These are phyloP conservation scores for Moesziomyces parantarcticus DNA, from an alignment of 1,284 basidiomycete species.

Conservation along the genomic window DNA sequence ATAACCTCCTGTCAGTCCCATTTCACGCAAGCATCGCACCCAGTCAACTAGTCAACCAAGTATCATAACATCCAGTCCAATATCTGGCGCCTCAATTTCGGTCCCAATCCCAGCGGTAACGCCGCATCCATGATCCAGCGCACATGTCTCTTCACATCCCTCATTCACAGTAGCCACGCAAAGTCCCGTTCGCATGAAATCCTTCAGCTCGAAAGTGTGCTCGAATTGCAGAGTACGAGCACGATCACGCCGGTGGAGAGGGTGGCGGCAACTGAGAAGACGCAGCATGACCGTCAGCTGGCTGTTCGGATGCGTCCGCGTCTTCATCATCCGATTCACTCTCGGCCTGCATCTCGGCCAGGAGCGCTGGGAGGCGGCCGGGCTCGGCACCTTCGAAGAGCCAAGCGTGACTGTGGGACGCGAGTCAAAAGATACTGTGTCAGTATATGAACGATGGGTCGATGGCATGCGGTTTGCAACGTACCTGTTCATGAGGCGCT, in stretches of 20 bases:
- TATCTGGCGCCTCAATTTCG: no score
- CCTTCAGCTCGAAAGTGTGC: not conserved
- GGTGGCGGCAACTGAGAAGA: conserved; percentile 8
- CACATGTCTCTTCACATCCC: no score
- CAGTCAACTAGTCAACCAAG: no score
- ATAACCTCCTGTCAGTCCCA: no score
- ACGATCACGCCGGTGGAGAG: not conserved
- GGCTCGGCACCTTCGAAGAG: conserved; percentile 44
- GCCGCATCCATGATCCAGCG: no score
- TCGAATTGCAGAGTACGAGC: not conserved
- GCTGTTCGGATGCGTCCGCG: not conserved
- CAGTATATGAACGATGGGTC: no score
- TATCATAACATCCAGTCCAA: no score
- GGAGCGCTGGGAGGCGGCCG: conserved; percentile 33
- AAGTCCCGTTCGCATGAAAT: not conserved
- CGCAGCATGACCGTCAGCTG: conserved; percentile 78
- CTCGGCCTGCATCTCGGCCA: conserved; percentile 31
- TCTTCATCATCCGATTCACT: conserved; percentile 12
- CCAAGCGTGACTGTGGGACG: conserved; percentile 38
- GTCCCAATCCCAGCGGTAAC: no score
- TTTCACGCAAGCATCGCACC: no score
- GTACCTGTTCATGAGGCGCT: conserved; percentile 23
- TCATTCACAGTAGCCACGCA: not conserved
- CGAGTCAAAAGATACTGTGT: no score
- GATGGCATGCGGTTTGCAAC: no score